Evolutionary conservation across 129 eudicot genomes (phyloP).

Genomic region (Centrapalus pauciflorus): DNA sequence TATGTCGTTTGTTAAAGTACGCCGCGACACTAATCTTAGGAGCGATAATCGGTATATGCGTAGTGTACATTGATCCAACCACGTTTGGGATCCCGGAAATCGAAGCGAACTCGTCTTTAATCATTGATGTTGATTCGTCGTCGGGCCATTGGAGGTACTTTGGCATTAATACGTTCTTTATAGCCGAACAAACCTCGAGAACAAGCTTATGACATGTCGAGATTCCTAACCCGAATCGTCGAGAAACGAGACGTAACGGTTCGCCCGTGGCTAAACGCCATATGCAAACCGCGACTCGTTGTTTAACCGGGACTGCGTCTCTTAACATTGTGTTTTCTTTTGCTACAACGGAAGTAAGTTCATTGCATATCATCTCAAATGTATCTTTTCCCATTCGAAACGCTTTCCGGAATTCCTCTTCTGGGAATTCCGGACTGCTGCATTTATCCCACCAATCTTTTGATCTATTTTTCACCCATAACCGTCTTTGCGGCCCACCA

Average conservation of each 20-base stretch:
- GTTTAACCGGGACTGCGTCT: conserved; percentile 86
- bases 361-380: conserved; percentile 81
- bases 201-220: conserved; percentile 95
- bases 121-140: conserved; percentile 35
- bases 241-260: conserved; percentile 86
- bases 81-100: conserved; percentile 78
- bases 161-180: conserved; percentile 84
- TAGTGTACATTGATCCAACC: conserved; percentile 89
- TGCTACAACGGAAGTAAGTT: conserved; percentile 70
- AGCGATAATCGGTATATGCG: conserved; percentile 93
- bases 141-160: conserved; percentile 90
- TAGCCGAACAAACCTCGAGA: conserved; percentile 90
- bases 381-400: conserved; percentile 94
- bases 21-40: conserved; percentile 94
- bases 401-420: conserved; percentile 69
- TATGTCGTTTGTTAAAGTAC: conserved; percentile 81
- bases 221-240: conserved; percentile 85
- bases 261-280: conserved; percentile 97
- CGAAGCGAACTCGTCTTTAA: conserved; percentile 60
- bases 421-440: conserved; percentile 81
- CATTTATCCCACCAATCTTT: conserved; percentile 99
- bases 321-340: conserved; percentile 92
- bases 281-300: conserved; percentile 87
- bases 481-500: conserved; percentile 60
- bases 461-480: conserved; percentile 89